Percentiles rank a stretch among this genome's conserved stretches.
phyloP scores from a whole-genome alignment of 805 yeast genomes.

The Cyberlindnera nakhonratchasimensis region DNA sequence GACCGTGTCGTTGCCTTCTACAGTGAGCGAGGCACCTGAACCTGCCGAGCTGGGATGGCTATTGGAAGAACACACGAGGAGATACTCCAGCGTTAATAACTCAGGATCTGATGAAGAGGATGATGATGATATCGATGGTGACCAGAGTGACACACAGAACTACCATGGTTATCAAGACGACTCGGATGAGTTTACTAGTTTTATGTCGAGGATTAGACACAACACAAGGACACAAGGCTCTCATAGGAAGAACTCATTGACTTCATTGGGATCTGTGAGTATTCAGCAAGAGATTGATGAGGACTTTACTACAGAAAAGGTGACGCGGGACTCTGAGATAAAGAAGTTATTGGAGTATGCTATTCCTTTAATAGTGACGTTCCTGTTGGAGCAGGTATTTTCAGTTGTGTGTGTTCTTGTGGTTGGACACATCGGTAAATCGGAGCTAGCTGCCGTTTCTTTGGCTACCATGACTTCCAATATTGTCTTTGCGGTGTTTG shows the following conservation, averaged over 20 bases:
- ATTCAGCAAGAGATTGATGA: conserved; percentile 21
- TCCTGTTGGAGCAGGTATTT: conserved; percentile 53
- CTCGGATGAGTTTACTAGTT: conserved; percentile 17
- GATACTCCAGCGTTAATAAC: conserved; percentile 31
- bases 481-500: conserved; percentile 74
- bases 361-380: conserved; percentile 55
- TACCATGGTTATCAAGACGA: conserved; percentile 28
- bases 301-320: conserved; percentile 32
- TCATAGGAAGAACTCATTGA: conserved; percentile 19
- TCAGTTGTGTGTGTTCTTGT: conserved; percentile 54
- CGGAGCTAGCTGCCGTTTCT: conserved; percentile 79
- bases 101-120: conserved; percentile 20
- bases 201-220: conserved; percentile 26
- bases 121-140: conserved; percentile 19
- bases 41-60: conserved; percentile 37
- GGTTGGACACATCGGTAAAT: conserved; percentile 82
- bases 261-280: conserved; percentile 24
- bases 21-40: conserved; percentile 26
- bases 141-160: conserved; percentile 13
- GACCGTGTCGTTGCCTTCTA: conserved; percentile 40
- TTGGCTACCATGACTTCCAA: conserved; percentile 81
- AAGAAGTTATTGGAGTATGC: conserved; percentile 40
- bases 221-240: conserved; percentile 7
- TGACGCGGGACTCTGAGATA: conserved; percentile 36
- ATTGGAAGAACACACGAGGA: conserved; percentile 37